Conservation (phyloP, 331 rosid genomes). For the Quercus phellos region DNA sequence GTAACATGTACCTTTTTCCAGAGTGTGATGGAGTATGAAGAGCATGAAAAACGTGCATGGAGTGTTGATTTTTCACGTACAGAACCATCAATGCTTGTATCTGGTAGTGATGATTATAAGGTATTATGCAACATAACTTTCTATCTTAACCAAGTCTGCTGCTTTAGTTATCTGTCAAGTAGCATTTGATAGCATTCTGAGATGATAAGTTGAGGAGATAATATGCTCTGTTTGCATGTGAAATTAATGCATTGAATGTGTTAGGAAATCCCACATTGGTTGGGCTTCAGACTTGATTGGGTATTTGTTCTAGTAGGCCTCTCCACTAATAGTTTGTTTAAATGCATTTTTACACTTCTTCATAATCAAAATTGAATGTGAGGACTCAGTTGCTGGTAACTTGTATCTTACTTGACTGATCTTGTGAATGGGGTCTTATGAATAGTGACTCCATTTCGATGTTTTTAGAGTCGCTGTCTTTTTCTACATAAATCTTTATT, state of each 20-base stretch:
- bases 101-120: slow-evolving; percentile 99
- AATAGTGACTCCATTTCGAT: too few species aligned
- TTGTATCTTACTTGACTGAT: too few species aligned
- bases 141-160: slow-evolving; percentile 7
- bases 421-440: too few species aligned
- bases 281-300: neutral
- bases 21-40: slow-evolving; percentile 99
- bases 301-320: neutral
- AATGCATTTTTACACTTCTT: neutral
- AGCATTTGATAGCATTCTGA: neutral
- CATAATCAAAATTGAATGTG: neutral
- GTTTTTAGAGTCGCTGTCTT: too few species aligned
- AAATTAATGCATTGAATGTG: neutral
- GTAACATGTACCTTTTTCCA: slow-evolving; percentile 28
- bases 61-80: slow-evolving; percentile 97
- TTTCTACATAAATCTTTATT: too few species aligned
- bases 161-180: slow-evolving; percentile 10
- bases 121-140: slow-evolving; percentile 31
- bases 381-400: too few species aligned
- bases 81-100: slow-evolving; percentile 89
- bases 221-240: neutral
- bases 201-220: neutral
- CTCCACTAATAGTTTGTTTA: neutral
- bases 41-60: slow-evolving; percentile 99
- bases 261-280: neutral